Evolutionary conservation across 169 alveolate genomes (phyloP).

Genomic region (Babesia ovata): DNA sequence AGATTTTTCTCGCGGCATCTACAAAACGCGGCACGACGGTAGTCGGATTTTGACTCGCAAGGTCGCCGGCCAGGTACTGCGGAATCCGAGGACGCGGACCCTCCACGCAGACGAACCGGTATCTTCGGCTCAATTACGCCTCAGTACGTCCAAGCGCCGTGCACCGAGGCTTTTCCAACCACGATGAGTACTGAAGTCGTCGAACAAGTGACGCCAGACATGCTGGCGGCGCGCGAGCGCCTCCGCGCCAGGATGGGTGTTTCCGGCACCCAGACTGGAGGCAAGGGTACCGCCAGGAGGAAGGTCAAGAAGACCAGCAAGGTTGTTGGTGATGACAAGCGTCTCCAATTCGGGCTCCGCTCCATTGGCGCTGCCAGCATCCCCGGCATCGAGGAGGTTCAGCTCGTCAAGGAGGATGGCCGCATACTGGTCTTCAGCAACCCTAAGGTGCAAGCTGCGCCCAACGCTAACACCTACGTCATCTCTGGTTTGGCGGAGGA

Average conservation of each 20-base stretch:
- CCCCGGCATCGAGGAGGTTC: conserved; percentile 94
- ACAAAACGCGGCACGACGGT: no score
- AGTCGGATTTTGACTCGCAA: no score
- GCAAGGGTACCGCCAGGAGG: conserved; percentile 95
- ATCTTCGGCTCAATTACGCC: background rate
- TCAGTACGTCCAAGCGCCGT: background rate
- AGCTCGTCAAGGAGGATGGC: conserved; percentile 93
- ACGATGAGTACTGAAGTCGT: conserved; percentile 33
- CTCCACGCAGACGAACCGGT: no score
- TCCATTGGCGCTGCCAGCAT: conserved; percentile 92
- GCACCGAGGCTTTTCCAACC: background rate
- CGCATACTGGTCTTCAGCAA: conserved; percentile 88
- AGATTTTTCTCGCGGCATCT: no score
- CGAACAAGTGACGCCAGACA: conserved; percentile 84
- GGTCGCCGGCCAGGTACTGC: no score
- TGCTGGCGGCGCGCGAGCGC: conserved; percentile 91
- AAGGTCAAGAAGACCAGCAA: conserved; percentile 89
- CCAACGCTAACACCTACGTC: conserved; percentile 92
- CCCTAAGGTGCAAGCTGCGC: conserved; percentile 93
- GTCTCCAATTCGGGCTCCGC: conserved; percentile 87
- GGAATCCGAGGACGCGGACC: no score
- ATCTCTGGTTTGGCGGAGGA: conserved; percentile 92
- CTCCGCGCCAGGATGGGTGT: conserved; percentile 90
- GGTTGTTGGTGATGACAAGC: conserved; percentile 90
- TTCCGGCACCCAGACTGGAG: conserved; percentile 91